These are phyloP conservation scores for Hanseniaspora pseudoguilliermondii DNA, from an alignment of 805 yeast species.

Conservation along the genomic window DNA sequence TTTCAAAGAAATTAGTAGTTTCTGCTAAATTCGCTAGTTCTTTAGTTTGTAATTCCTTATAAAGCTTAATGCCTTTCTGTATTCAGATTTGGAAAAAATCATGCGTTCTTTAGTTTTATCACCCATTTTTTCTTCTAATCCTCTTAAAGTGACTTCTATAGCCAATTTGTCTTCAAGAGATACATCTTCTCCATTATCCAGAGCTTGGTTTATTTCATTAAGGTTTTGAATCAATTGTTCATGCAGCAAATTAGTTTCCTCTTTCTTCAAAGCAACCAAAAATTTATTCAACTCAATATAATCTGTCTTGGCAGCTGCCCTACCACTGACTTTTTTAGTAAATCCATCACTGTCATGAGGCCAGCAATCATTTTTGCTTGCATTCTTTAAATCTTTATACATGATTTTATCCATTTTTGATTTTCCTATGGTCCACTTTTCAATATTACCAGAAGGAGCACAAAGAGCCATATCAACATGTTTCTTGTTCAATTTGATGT, in stretches of 20 bases:
- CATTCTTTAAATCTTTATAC: conserved; percentile 85
- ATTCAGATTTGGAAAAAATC: not conserved
- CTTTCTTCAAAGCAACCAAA: conserved; percentile 1
- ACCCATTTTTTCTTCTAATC: not conserved
- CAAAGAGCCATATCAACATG: conserved; percentile 73
- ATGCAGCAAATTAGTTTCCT: not conserved
- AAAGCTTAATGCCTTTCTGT: conserved; percentile 5
- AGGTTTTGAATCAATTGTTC: not conserved
- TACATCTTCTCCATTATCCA: not conserved
- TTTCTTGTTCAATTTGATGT: conserved; percentile 43
- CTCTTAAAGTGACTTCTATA: not conserved
- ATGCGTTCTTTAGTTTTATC: not conserved
- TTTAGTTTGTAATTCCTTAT: not conserved
- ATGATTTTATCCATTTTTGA: conserved; percentile 52
- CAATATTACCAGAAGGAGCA: conserved; percentile 65
- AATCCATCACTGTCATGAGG: conserved; percentile 48
- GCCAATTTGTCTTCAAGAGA: conserved; percentile 9
- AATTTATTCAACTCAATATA: conserved; percentile 1
- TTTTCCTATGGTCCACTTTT: conserved; percentile 78
- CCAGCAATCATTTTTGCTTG: conserved; percentile 81
- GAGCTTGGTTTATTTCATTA: not conserved
- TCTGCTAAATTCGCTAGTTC: too few species aligned
- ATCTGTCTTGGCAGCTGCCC: not conserved
- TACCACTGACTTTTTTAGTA: conserved; percentile 24
- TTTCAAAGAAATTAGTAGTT: too few species aligned